phyloP scores from a whole-genome alignment of 441 rosid species.

The Adansonia madagascariensis region DNA sequence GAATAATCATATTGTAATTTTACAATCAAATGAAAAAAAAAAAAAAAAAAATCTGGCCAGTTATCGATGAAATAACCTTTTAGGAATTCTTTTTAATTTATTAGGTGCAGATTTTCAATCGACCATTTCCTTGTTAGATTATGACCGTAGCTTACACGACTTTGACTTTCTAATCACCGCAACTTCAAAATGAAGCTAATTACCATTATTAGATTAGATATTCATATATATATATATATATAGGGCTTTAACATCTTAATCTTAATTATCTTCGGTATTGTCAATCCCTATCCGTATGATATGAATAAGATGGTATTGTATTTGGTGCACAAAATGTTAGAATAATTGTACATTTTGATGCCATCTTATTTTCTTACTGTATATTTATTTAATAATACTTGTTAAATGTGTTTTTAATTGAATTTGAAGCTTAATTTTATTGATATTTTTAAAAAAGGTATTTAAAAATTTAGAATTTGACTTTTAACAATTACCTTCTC shows the following conservation, averaged over 20 bases:
- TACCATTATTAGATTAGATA: background rate
- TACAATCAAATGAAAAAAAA: too few relatives aligned
- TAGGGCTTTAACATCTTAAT: background rate
- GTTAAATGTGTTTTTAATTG: background rate
- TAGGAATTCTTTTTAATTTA: too few relatives aligned
- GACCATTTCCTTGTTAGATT: background rate
- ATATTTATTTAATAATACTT: too few relatives aligned
- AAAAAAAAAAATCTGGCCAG: too few relatives aligned
- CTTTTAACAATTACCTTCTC: too few relatives aligned
- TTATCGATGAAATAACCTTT: too few relatives aligned
- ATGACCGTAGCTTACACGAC: background rate
- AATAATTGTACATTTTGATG: background rate
- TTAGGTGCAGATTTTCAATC: too few relatives aligned
- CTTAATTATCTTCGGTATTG: background rate
- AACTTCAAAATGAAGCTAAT: slow-evolving; percentile 6
- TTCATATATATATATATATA: too few relatives aligned
- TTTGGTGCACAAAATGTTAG: background rate
- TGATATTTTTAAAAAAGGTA: too few relatives aligned
- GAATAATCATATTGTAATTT: too few relatives aligned
- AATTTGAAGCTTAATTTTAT: too few relatives aligned
- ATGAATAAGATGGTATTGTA: background rate
- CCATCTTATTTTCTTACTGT: background rate
- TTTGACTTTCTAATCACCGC: background rate
- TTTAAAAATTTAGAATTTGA: too few relatives aligned
- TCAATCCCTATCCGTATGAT: background rate